Evolutionary conservation across 192 early-diverging fungal genomes (phyloP).

Genomic region (Spizellomyces sp.): DNA sequence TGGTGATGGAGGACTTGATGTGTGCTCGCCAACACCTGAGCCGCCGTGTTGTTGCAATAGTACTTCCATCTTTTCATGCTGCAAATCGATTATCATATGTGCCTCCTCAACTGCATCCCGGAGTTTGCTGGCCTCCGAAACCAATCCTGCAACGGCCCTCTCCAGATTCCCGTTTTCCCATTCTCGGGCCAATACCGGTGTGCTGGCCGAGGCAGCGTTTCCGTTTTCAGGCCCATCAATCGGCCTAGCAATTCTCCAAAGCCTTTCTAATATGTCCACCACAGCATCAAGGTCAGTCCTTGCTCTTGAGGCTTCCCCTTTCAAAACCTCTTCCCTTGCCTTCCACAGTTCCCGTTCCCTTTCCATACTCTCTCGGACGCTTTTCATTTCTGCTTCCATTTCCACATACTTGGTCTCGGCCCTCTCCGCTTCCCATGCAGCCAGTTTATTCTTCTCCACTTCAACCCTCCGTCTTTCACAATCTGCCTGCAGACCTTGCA

Average conservation of each 20-base stretch:
- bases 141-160: conserved; percentile 1
- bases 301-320: background rate
- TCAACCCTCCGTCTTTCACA: conserved; percentile 9
- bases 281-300: background rate
- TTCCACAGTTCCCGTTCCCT: conserved; percentile 19
- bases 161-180: conserved; percentile 7
- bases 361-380: conserved; percentile 16
- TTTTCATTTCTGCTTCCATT: conserved; percentile 5
- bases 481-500: conserved; percentile 11
- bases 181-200: no score
- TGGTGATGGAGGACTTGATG: background rate
- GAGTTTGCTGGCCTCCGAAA: background rate
- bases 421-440: conserved; percentile 5
- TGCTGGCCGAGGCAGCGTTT: no score
- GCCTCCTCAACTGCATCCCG: conserved; percentile 15
- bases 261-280: background rate
- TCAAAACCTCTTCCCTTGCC: conserved; percentile 19
- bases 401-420: background rate
- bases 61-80: conserved; percentile 27
- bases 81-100: conserved; percentile 22
- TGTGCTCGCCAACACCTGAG: background rate
- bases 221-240: background rate
- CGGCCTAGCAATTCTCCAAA: background rate
- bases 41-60: background rate
- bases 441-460: conserved; percentile 5